These are phyloP conservation scores for Salix arbutifolia DNA, from an alignment of 345 rosid genomes.

Conservation along the genomic window DNA sequence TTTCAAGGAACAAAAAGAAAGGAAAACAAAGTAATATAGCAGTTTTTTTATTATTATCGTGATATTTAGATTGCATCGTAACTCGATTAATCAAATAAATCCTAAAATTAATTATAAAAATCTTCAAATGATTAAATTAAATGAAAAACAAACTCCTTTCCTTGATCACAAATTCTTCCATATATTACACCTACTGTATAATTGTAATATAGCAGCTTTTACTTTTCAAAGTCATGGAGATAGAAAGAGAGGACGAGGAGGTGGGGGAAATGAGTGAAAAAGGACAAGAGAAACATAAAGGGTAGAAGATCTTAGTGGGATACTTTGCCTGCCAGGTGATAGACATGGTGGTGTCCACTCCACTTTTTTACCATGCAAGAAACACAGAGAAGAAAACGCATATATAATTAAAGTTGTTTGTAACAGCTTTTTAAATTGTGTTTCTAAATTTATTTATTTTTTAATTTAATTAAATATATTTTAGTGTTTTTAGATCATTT, in stretches of 20 bases:
- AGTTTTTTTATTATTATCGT: constrained; percentile 18
- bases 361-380: constrained; percentile 32
- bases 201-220: constrained; percentile 27
- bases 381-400: constrained; percentile 1
- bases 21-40: constrained; percentile 23
- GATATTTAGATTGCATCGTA: too few species aligned
- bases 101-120: too few species aligned
- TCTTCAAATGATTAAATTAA: too few species aligned
- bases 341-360: constrained; percentile 50
- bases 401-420: too few species aligned
- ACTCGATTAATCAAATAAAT: too few species aligned
- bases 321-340: constrained; percentile 54
- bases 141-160: too few species aligned
- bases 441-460: too few species aligned
- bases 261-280: constrained; percentile 11
- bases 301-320: constrained; percentile 53
- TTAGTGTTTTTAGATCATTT: too few species aligned
- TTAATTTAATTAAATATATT: too few species aligned
- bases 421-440: too few species aligned
- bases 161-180: too few species aligned
- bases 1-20: background rate
- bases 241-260: constrained; percentile 3
- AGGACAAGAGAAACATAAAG: constrained; percentile 28
- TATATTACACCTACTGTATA: too few species aligned
- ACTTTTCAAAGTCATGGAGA: constrained; percentile 31